Evolutionary conservation across 129 eudicot species (phyloP).

Genomic region (Centaurea solstitialis): DNA sequence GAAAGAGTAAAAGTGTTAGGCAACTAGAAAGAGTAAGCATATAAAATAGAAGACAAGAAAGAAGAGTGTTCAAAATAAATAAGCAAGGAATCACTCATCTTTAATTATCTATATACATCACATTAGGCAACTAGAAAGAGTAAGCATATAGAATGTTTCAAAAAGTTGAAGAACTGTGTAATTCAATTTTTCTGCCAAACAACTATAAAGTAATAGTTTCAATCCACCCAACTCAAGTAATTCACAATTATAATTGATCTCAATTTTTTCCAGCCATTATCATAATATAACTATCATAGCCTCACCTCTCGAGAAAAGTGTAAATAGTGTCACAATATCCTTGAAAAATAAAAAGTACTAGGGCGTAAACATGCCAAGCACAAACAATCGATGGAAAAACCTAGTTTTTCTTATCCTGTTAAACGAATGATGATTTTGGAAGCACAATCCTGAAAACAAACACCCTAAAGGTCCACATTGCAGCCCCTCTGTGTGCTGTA

Average conservation of each 20-base stretch:
- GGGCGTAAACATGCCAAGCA: conserved; percentile 2
- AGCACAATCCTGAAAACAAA: neutral
- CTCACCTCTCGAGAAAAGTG: neutral
- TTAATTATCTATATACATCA: neutral
- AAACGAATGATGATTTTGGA: neutral
- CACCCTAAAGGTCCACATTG: too few species aligned
- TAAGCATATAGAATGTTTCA: too few species aligned
- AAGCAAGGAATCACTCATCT: neutral
- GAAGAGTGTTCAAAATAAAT: conserved; percentile 1
- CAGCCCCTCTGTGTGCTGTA: neutral
- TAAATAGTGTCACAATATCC: neutral
- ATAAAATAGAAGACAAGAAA: neutral
- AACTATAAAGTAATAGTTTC: neutral
- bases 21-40: conserved; percentile 2
- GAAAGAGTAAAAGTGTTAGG: neutral
- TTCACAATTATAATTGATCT: too few species aligned
- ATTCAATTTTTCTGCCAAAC: neutral
- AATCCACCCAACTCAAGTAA: neutral
- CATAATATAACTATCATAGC: neutral
- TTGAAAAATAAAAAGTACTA: neutral
- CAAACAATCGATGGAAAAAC: neutral
- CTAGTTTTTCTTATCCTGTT: neutral
- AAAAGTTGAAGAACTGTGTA: neutral
- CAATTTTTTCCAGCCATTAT: neutral
- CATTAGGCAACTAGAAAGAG: too few species aligned